Base-by-base conservation (phyloP, 306 rosid species). In the Lablab purpureus region DNA sequence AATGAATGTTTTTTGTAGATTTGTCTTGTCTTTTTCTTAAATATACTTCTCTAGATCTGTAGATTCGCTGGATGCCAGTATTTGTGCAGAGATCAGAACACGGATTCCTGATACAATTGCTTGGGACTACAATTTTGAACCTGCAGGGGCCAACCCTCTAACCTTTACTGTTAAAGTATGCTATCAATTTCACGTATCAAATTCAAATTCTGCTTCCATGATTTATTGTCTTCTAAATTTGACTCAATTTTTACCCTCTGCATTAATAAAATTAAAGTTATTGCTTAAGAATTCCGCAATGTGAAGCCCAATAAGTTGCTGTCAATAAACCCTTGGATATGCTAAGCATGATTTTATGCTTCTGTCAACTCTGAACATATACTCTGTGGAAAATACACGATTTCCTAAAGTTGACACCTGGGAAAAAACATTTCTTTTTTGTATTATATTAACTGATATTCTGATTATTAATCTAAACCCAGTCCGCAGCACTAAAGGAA, bases 101-200 rank as follows among this genome's bases (percentile, higher is more conserved):
- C 88, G 97, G 76, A 94, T 94, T 73, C 99, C 97, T 36, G 99
- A 94, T 34, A 91, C 97, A 11, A 79, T 86, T 58, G 88, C 97
- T 6, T 94, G 97, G 97, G 95, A 94, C 85, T 94, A 88, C 87
- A 91, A 88, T 87, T 94, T 94, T 87, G 97, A 94, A 88, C 93
- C 97, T 80, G 93, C 95, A 47, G 95, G 95, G 83, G 83, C 84
- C 76, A 86, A 89, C 27, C 97, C 99, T n/a, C 68, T 90, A 66
- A 83, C 92, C 81, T 92, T 92, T 73, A 94, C 97, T 51, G 93
- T 94, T 79, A 94, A 88, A 97, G 97, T 91, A 86, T 63, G 50
- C 23, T 52, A 62, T 60, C 7, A 65, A 64, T 46, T 75, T 75
- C 56, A 69, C 30, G 3, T 11, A 40, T 63, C 17, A 17, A 37